Percentiles rank a stretch among this genome's conserved stretches.
phyloP scores from a whole-genome alignment of 2,329 filamentous ascomycete species.

The Alternaria burnsii region DNA sequence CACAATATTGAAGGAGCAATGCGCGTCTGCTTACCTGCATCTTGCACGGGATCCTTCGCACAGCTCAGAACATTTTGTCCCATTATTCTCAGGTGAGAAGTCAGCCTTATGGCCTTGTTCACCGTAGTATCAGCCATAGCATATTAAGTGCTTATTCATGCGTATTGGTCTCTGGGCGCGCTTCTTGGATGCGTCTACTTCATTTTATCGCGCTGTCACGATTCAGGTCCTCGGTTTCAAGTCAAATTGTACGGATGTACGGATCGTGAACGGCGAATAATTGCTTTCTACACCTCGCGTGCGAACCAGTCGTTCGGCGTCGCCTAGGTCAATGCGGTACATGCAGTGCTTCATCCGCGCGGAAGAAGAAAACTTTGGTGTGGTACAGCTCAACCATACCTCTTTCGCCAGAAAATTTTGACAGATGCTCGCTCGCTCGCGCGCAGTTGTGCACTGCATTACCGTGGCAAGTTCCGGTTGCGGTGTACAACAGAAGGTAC shows the following conservation, averaged over 20 bases:
- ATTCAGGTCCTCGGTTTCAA: not conserved
- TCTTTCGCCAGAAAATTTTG: too few relatives aligned
- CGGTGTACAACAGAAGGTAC: not conserved
- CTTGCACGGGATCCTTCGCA: constrained; percentile 8
- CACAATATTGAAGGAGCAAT: constrained; percentile 36
- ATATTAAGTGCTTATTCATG: not conserved
- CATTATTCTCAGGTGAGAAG: constrained; percentile 2
- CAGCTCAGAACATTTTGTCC: constrained; percentile 10
- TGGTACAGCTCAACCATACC: not conserved
- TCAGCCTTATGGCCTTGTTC: constrained; percentile 14
- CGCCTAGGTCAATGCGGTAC: not conserved
- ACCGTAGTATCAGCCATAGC: constrained; percentile 5
- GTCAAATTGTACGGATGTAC: not conserved
- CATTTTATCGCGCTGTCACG: not conserved
- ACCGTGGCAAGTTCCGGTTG: not conserved
- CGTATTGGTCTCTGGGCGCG: not conserved
- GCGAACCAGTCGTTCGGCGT: not conserved
- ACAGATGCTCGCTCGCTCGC: too few relatives aligned
- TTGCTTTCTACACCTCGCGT: not conserved
- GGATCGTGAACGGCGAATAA: not conserved
- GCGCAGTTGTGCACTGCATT: not conserved
- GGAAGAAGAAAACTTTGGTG: not conserved
- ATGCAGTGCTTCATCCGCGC: not conserved
- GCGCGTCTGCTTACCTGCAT: constrained; percentile 28
- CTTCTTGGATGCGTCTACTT: not conserved